phyloP scores from a whole-genome alignment of 495 filamentous ascomycete genomes.

The Lineolata rhizophorae region DNA sequence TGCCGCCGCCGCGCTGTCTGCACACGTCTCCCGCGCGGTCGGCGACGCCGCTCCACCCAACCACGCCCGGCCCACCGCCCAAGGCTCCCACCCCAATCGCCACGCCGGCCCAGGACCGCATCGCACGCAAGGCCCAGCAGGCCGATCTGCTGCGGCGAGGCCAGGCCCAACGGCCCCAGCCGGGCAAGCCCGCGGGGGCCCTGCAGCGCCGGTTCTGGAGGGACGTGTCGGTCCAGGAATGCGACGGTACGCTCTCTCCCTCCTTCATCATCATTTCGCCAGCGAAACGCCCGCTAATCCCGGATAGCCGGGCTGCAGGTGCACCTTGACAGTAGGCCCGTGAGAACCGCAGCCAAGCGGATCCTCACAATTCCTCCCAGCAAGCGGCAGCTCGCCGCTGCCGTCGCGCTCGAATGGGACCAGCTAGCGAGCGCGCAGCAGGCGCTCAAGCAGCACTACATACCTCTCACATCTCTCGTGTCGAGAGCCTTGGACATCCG shows the following conservation, averaged over 20 bases:
- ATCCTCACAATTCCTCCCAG: constrained; percentile 45
- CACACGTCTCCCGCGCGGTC: constrained; percentile 27
- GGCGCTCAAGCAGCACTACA: constrained; percentile 53
- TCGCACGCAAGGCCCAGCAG: constrained; percentile 31
- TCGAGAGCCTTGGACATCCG: constrained; percentile 62
- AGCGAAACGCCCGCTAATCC: too few species aligned
- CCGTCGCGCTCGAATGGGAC: constrained; percentile 86
- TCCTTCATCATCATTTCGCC: constrained; percentile 1
- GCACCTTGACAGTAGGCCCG: constrained; percentile 56
- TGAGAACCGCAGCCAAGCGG: constrained; percentile 51
- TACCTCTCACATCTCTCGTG: constrained; percentile 71
- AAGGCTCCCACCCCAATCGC: constrained; percentile 41
- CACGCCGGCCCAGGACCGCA: constrained; percentile 25
- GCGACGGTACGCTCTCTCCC: constrained; percentile 24
- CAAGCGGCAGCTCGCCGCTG: constrained; percentile 67
- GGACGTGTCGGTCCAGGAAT: constrained; percentile 41
- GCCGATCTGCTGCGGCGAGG: constrained; percentile 28
- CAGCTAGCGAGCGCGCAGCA: constrained; percentile 55
- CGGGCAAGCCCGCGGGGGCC: constrained; percentile 19
- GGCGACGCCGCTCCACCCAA: constrained; percentile 37
- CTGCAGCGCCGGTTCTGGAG: constrained; percentile 68
- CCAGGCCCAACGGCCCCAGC: constrained; percentile 22
- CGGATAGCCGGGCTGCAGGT: constrained; percentile 47
- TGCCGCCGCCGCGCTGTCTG: too few species aligned
- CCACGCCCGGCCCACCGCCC: constrained; percentile 69